Percentiles rank a stretch among this genome's conserved stretches.
Evolutionary conservation across 2,329 filamentous ascomycete genomes (phyloP).

Genomic region (Penicillium sp.): DNA sequence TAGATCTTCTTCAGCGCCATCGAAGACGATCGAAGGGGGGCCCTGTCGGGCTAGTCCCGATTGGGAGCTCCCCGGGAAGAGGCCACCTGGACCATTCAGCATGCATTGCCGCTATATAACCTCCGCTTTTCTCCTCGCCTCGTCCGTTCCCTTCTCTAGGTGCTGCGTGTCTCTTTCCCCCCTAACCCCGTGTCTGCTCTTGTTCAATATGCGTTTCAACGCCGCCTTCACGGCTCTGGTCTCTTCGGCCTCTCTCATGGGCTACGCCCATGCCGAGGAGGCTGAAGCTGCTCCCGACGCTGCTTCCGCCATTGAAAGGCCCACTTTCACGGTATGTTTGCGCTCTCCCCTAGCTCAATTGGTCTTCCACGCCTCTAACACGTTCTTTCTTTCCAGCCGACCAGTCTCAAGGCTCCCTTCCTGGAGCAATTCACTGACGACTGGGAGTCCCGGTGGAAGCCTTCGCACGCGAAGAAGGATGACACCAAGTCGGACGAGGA

Average conservation of each 20-base stretch:
- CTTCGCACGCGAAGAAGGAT: conserved; percentile 95
- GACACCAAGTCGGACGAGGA: conserved; percentile 76
- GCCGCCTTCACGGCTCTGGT: conserved; percentile 68
- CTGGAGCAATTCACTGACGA: conserved; percentile 97
- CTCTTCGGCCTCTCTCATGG: conserved; percentile 66
- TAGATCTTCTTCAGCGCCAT: no score
- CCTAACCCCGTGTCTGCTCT: conserved; percentile 22
- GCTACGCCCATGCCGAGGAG: conserved; percentile 65
- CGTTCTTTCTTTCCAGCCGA: conserved; percentile 61
- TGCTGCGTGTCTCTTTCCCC: conserved; percentile 15
- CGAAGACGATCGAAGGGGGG: conserved; percentile 9
- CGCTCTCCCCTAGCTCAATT: neutral
- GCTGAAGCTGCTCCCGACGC: conserved; percentile 58
- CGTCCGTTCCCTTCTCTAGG: conserved; percentile 9
- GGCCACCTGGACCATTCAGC: conserved; percentile 45
- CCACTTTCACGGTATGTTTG: conserved; percentile 79
- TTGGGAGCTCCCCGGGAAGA: conserved; percentile 35
- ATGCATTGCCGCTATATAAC: conserved; percentile 31
- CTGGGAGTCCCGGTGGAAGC: conserved; percentile 92
- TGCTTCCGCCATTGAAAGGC: conserved; percentile 63
- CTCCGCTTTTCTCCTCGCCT: conserved; percentile 22
- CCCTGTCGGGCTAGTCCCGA: conserved; percentile 21
- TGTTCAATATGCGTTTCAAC: conserved; percentile 75
- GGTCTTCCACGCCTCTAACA: conserved; percentile 10
- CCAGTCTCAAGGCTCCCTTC: conserved; percentile 85